Conservation (phyloP, 225 moss, liverwort and hornwort species). For the Neckera pumila region DNA sequence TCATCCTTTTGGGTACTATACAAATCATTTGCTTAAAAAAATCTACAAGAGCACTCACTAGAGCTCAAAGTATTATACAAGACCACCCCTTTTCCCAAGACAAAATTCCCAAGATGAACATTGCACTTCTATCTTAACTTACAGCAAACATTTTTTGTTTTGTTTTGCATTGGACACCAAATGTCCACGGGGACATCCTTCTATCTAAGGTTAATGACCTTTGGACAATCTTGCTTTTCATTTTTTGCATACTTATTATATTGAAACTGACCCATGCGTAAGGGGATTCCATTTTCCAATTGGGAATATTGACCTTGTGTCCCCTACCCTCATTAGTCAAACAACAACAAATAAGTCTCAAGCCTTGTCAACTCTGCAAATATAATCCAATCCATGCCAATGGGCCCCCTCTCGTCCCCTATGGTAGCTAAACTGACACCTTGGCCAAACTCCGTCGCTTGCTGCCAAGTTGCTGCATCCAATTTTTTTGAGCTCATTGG, state of each 20-base stretch:
- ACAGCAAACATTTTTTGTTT: no score
- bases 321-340: not conserved
- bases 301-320: not conserved
- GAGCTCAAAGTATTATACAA: not conserved
- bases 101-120: not conserved
- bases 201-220: no score
- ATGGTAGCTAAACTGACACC: no score
- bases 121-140: no score
- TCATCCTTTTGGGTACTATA: accelerated
- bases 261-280: not conserved
- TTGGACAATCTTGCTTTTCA: not conserved
- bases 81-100: not conserved
- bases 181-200: accelerated
- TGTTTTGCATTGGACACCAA: not conserved
- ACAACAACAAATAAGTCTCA: not conserved
- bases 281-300: not conserved
- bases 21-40: no score
- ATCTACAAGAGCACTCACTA: accelerated
- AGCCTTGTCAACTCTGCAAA: not conserved
- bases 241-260: not conserved
- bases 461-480: not conserved
- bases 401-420: not conserved
- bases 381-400: not conserved
- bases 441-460: not conserved
- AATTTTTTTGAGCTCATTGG: not conserved